Evolutionary conservation across 2,329 filamentous ascomycete species (phyloP).

Genomic region (Penicillium sp.): DNA sequence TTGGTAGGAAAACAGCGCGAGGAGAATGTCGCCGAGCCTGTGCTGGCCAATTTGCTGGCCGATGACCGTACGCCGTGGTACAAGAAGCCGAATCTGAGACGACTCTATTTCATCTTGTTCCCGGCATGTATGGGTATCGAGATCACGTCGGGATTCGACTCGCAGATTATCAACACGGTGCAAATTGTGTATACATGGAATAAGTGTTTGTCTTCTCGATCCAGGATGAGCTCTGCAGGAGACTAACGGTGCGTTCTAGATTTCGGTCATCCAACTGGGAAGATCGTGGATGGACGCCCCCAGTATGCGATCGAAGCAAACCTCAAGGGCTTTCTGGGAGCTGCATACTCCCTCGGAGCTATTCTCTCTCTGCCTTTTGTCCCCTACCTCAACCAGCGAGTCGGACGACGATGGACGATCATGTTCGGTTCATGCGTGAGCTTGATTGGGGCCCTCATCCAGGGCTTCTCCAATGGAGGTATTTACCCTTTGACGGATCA

Average conservation of each 20-base stretch:
- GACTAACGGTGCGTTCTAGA: constrained; percentile 17
- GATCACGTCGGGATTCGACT: constrained; percentile 63
- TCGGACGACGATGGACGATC: constrained; percentile 61
- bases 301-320: constrained; percentile 24
- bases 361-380: constrained; percentile 62
- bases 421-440: constrained; percentile 58
- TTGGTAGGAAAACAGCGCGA: constrained; percentile 26
- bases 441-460: constrained; percentile 58
- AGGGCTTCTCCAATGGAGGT: constrained; percentile 55
- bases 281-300: constrained; percentile 17
- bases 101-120: constrained; percentile 60
- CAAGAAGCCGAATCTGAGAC: constrained; percentile 61
- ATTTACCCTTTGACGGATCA: constrained; percentile 15
- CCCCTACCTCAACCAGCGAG: constrained; percentile 56
- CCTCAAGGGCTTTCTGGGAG: constrained; percentile 56
- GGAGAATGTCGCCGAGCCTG: constrained; percentile 28
- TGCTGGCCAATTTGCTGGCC: constrained; percentile 23
- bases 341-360: constrained; percentile 62
- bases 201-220: constrained; percentile 32
- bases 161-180: constrained; percentile 51
- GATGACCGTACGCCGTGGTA: constrained; percentile 54
- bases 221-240: not conserved
- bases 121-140: constrained; percentile 65
- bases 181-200: constrained; percentile 45
- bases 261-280: constrained; percentile 27